Evolutionary conservation across 2,329 filamentous ascomycete genomes (phyloP).

Genomic region (Aureobasidium sp.): DNA sequence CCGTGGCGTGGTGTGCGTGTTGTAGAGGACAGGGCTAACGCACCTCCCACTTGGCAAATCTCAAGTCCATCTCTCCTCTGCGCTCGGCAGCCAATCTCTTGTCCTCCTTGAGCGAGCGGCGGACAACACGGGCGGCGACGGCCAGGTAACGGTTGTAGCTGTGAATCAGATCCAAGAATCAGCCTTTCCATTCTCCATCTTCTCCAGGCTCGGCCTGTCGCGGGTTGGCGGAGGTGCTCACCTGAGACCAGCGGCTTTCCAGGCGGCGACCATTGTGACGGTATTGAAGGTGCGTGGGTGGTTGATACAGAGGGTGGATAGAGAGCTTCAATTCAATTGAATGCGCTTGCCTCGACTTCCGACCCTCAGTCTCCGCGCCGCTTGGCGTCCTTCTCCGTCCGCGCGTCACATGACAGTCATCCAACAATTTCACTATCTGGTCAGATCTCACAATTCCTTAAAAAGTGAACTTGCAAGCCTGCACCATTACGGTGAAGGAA

Average conservation of each 20-base stretch:
- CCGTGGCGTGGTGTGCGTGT: background rate
- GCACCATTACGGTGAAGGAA: background rate
- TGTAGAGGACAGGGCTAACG: constrained; percentile 36
- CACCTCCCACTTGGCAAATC: constrained; percentile 94
- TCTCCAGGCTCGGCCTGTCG: background rate
- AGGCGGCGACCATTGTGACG: constrained; percentile 87
- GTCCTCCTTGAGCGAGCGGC: constrained; percentile 94
- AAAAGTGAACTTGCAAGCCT: background rate
- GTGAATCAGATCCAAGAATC: constrained; percentile 21
- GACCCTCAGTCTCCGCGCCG: background rate
- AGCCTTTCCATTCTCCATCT: background rate
- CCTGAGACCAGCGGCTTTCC: constrained; percentile 97
- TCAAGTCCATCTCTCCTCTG: constrained; percentile 80
- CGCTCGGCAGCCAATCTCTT: constrained; percentile 82
- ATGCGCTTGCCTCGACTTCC: constrained; percentile 6
- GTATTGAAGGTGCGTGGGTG: constrained; percentile 23
- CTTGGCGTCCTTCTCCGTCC: constrained; percentile 9
- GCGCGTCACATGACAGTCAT: constrained; percentile 12
- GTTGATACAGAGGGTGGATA: constrained; percentile 12
- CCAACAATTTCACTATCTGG: background rate
- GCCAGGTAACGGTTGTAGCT: constrained; percentile 99
- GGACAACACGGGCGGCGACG: constrained; percentile 88
- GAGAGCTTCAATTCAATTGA: constrained; percentile 5
- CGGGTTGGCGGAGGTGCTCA: constrained; percentile 45
- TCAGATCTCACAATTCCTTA: background rate